A percentile compares a stretch with the other conserved stretches of the same genome.
These are phyloP conservation scores for Lecanosticta acicola DNA, from an alignment of 2,329 filamentous ascomycete genomes.

Conservation along the genomic window DNA sequence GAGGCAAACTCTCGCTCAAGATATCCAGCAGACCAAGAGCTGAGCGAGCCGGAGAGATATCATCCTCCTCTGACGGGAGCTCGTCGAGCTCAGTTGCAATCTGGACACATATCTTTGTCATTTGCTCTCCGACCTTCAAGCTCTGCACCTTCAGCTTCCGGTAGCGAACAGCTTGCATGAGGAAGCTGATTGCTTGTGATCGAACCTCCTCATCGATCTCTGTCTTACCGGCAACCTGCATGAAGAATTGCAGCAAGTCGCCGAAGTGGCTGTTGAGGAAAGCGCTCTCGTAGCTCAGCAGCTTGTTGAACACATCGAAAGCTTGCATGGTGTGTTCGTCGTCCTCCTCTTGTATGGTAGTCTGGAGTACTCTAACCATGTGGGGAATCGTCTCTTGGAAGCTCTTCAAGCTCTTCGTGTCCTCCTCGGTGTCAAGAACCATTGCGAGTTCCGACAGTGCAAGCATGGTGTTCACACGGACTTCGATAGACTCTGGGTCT, in stretches of 20 bases:
- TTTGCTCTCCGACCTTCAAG: constrained; percentile 76
- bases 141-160: constrained; percentile 93
- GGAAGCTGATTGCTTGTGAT: constrained; percentile 84
- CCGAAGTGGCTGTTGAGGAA: constrained; percentile 80
- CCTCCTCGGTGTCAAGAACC: constrained; percentile 82
- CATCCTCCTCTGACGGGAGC: constrained; percentile 66
- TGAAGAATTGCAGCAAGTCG: constrained; percentile 90
- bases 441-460: constrained; percentile 83
- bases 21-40: constrained; percentile 85
- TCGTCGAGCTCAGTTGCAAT: constrained; percentile 86
- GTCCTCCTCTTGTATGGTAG: constrained; percentile 64
- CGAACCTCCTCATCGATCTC: constrained; percentile 77
- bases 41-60: constrained; percentile 76
- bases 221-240: constrained; percentile 72
- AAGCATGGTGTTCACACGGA: constrained; percentile 89
- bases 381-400: constrained; percentile 77
- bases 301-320: constrained; percentile 95
- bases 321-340: constrained; percentile 85
- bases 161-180: constrained; percentile 87
- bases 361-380: constrained; percentile 87
- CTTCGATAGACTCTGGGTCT: constrained; percentile 84
- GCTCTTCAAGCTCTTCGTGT: constrained; percentile 63
- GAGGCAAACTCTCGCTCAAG: constrained; percentile 79
- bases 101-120: constrained; percentile 81
- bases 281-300: constrained; percentile 81